Base-by-base conservation (phyloP, 768 basidiomycete species). In the Calvatia gigantea region DNA sequence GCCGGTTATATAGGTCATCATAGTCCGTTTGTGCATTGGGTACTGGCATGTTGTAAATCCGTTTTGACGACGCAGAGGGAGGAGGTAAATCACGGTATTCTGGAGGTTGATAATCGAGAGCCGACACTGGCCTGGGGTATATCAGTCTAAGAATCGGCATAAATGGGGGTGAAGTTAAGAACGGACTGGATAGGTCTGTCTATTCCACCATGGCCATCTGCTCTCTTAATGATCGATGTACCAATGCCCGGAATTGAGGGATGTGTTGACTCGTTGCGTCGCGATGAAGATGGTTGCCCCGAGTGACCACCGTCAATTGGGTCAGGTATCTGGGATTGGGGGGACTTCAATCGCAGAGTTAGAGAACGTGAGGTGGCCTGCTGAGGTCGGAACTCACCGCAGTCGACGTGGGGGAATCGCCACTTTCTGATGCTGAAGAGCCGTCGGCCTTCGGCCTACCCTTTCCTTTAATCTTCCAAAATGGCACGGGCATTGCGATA, bases 1-100 rank as follows among this genome's bases (percentile, higher is more conserved):
- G 75, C 35, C 70, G 71, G 1, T 73, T 73, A 60, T 79, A 79
- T 49, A 74, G 58, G 54, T 75, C 69, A 12, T 46, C 35, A 25
- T 55, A 37, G 19, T 39, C 44, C 3, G 41, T 29, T 14, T 44
- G 51, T 23, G 51, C 27, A n/a, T 19, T 42, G 14, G 44, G 37
- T 23, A 44, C 54, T 28, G 37, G 54, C 52, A 54, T 54, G 43
- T 45, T 54, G 11, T 54, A 54, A 35, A 55, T 55, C 28, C 45
- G 27, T 38, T 55, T 55, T 31, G 54, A 55, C 12, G 54, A 55
- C 23, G 52, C 27, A 17, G 43, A 46, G 31, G 52, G 52, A 17
- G 44, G 54, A 31, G 54, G 54, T 31, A 47, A 17, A 25, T 33
- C 44, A 9, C 53, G 54, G 31, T 39, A 47, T 39, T 39, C 45